These are phyloP conservation scores for Verticillium tricorpus DNA, from an alignment of 2,329 filamentous ascomycete genomes.

Conservation along the genomic window DNA sequence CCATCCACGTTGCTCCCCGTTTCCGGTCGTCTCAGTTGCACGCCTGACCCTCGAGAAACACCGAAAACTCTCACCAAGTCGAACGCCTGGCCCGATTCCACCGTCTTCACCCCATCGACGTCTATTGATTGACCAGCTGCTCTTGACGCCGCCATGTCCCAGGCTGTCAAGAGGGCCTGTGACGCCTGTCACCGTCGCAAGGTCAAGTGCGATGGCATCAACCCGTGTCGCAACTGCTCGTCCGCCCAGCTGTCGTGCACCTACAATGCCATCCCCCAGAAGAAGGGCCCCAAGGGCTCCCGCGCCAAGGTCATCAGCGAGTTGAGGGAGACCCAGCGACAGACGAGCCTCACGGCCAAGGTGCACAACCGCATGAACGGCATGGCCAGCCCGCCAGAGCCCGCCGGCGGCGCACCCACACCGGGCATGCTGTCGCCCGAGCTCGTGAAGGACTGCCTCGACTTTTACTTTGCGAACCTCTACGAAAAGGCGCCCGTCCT, in stretches of 20 bases:
- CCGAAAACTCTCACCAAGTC: not conserved
- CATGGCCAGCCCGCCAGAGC: slow-evolving; percentile 42
- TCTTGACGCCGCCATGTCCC: slow-evolving; percentile 32
- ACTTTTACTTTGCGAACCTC: slow-evolving; percentile 66
- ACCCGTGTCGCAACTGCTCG: slow-evolving; percentile 67
- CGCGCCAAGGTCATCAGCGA: slow-evolving; percentile 73
- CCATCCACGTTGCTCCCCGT: not conserved
- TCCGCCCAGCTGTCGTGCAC: slow-evolving; percentile 65
- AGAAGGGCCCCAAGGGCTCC: slow-evolving; percentile 72
- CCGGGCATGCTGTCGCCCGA: slow-evolving; percentile 57
- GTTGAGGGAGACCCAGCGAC: slow-evolving; percentile 63
- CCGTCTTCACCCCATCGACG: not conserved
- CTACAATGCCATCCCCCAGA: slow-evolving; percentile 71
- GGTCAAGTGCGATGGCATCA: slow-evolving; percentile 68
- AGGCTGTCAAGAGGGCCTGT: slow-evolving; percentile 59
- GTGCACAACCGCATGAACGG: slow-evolving; percentile 57
- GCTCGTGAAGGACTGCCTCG: slow-evolving; percentile 60
- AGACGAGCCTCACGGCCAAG: slow-evolving; percentile 58
- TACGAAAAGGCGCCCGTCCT: slow-evolving; percentile 61
- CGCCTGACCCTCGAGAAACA: not conserved
- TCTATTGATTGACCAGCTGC: not conserved
- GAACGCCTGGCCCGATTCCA: not conserved
- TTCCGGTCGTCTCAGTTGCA: not conserved
- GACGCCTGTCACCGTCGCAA: slow-evolving; percentile 72
- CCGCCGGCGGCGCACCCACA: slow-evolving; percentile 46